Evolutionary conservation across 148 eudicot species (phyloP).

Genomic region (Chenopodium album): DNA sequence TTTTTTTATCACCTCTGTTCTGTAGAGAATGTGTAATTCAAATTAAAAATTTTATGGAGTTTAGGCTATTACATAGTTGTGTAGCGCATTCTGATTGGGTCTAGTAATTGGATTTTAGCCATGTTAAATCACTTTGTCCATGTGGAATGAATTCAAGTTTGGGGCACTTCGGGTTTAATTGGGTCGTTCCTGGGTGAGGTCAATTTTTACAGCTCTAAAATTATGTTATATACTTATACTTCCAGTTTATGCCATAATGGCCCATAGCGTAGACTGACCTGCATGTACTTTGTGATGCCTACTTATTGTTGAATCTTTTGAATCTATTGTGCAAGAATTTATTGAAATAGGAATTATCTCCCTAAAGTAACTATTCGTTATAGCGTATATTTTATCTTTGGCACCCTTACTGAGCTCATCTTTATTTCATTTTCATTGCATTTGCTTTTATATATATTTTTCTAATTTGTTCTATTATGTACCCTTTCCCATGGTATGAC

Average conservation of each 20-base stretch:
- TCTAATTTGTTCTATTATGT: not conserved
- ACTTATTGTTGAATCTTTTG: not conserved
- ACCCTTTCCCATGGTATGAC: conserved; percentile 8
- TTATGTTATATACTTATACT: not conserved
- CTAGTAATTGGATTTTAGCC: no score
- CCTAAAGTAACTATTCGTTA: not conserved
- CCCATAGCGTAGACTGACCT: not conserved
- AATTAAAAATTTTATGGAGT: no score
- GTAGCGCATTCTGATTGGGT: no score
- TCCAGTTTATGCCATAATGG: not conserved
- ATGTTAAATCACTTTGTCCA: no score
- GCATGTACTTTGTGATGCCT: not conserved
- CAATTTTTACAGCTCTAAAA: no score
- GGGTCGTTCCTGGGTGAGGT: no score
- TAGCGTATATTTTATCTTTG: not conserved
- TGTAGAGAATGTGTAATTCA: no score
- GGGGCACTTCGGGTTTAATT: no score
- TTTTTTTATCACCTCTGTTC: no score
- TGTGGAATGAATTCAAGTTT: no score
- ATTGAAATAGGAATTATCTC: not conserved
- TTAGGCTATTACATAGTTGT: no score
- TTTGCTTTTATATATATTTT: not conserved
- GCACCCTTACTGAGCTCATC: not conserved
- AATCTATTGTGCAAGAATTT: not conserved
- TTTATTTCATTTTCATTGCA: not conserved